Evolutionary conservation across 1,284 basidiomycete genomes (phyloP), one percentile per base, ranked within the genome.

Genomic region (Marasmius fiardii): DNA sequence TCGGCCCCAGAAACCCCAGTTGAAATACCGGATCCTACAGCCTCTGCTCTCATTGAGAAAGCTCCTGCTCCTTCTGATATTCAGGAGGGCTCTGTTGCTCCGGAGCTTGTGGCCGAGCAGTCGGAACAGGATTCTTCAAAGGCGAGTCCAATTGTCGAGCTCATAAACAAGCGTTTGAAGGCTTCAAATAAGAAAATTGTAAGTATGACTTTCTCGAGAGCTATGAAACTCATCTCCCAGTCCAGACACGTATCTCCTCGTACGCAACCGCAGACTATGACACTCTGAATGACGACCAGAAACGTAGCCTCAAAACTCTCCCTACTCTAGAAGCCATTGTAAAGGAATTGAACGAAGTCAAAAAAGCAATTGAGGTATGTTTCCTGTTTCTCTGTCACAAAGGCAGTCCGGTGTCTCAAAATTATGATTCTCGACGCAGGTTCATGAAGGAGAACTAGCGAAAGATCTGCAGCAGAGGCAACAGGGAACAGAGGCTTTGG

Each of bases 281-380:
- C 47, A 85, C 86, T 61, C 78, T 95, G 53, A 92, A 95, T 63
- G 89, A 92, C 24, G 93, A 95, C 70, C 93, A 95, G 72, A 86
- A 79, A 61, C 81, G 85, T 31, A 78, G 80, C 1, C 64, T 93
- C 52, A 86, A 82, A 59, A 83, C 81, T 21, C 79, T 95, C 41
- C 82, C 92, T 4, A 75, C 76, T 10, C 76, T 94, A 37, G 92
- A 94, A 65, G 88, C 85, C 4, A 75, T 85, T 23, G 79, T 83
- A 61, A 90, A 89, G 64, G 93, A 95, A 65, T 74, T 95, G 14
- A 85, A 83, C 44, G 92, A 93, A 58, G 80, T 93, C 43, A 88
- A 86, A 70, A 91, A 90, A 68, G 81, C 79, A 41, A 78, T 93
- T 60, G 90, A 94, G 81, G 92, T 92, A 53, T 39, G 76, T 71